A percentile compares a stretch with the other conserved stretches of the same genome.
phyloP scores from a whole-genome alignment of 495 filamentous ascomycete genomes.

The Aspergillus campestris region DNA sequence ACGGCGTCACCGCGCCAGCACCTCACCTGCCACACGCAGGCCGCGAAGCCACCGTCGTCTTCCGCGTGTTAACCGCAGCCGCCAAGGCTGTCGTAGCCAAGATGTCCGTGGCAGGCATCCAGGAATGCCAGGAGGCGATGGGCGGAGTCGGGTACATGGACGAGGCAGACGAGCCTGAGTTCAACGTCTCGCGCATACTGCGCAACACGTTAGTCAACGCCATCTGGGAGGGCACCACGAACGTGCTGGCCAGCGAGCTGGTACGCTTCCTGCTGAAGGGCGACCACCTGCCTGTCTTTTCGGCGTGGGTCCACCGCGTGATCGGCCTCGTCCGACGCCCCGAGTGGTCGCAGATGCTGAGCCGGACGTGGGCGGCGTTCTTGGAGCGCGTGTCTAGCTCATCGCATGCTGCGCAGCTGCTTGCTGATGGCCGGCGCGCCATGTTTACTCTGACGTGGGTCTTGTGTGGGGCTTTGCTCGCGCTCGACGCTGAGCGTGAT shows the following conservation, averaged over 20 bases:
- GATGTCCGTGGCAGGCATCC: conserved; percentile 43
- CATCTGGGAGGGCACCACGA: conserved; percentile 74
- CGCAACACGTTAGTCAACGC: conserved; percentile 56
- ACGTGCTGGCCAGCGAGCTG: conserved; percentile 56
- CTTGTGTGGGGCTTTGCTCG: conserved; percentile 19
- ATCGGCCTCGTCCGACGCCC: conserved; percentile 8
- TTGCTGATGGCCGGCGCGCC: conserved; percentile 26
- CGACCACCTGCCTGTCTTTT: conserved; percentile 31
- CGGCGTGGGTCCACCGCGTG: conserved; percentile 35
- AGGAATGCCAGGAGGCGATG: conserved; percentile 59
- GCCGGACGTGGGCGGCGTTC: conserved; percentile 12
- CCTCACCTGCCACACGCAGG: conserved; percentile 20
- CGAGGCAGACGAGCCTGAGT: conserved; percentile 34
- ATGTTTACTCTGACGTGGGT: conserved; percentile 34
- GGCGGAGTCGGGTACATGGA: conserved; percentile 73
- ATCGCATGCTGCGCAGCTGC: conserved; percentile 1
- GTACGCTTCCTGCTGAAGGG: conserved; percentile 46
- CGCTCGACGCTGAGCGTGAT: conserved; percentile 24
- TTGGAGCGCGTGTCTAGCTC: conserved; percentile 5
- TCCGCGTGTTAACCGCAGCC: conserved; percentile 57
- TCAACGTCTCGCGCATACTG: conserved; percentile 57
- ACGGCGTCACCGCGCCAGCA: conserved; percentile 6
- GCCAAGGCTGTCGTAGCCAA: conserved; percentile 57
- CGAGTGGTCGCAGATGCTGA: conserved; percentile 7
- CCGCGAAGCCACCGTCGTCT: conserved; percentile 35